These are phyloP conservation scores for Kockiozyma suomiensis DNA, from an alignment of 805 yeast genomes.

Conservation along the genomic window DNA sequence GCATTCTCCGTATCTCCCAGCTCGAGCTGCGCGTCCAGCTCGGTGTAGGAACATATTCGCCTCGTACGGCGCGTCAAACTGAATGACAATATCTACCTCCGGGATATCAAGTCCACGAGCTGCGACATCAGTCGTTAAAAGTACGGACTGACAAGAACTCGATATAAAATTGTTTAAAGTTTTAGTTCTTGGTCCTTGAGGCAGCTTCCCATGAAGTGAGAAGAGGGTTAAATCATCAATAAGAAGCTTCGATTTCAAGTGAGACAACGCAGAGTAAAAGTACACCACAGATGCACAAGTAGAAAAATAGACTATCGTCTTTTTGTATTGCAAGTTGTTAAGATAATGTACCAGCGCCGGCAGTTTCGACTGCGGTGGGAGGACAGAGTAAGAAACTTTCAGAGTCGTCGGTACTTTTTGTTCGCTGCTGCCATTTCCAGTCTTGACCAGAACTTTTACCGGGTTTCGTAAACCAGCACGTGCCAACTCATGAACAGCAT, in stretches of 20 bases:
- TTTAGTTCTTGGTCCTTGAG: conserved; percentile 74
- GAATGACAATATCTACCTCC: conserved; percentile 91
- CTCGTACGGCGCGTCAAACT: conserved; percentile 91
- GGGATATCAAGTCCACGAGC: conserved; percentile 96
- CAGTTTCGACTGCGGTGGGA: conserved; percentile 64
- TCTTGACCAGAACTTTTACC: conserved; percentile 77
- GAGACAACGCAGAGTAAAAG: conserved; percentile 56
- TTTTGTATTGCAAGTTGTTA: conserved; percentile 60
- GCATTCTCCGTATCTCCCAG: conserved; percentile 80
- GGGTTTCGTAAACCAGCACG: conserved; percentile 93
- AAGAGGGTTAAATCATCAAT: conserved; percentile 49
- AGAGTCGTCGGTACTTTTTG: conserved; percentile 62
- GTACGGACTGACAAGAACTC: conserved; percentile 46
- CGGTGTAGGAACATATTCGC: conserved; percentile 90
- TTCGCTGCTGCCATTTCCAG: conserved; percentile 44
- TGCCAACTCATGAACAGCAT: conserved; percentile 77
- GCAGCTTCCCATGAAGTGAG: conserved; percentile 89
- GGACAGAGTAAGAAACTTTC: conserved; percentile 59
- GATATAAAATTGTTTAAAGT: conserved; percentile 63
- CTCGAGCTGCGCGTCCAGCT: conserved; percentile 94
- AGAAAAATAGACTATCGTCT: conserved; percentile 89
- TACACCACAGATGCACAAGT: conserved; percentile 84
- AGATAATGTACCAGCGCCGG: conserved; percentile 59
- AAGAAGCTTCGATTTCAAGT: conserved; percentile 21
- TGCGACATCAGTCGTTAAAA: conserved; percentile 97